Evolutionary conservation across 1,139 yeast genomes (phyloP).

Genomic region (Sugiyamaella pinicola): DNA sequence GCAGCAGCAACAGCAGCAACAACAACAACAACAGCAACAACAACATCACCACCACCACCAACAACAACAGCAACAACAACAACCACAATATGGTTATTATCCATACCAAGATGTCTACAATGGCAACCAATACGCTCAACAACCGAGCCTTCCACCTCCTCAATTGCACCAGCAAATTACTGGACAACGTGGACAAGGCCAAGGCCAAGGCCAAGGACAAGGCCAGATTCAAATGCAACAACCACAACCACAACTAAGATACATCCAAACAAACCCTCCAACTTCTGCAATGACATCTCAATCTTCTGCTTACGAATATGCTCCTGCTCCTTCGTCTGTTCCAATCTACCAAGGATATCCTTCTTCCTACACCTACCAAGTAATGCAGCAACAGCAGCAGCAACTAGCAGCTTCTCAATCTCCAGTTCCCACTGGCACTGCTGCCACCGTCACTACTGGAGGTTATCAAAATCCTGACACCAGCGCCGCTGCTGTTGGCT

Average conservation of each 20-base stretch:
- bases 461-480: not conserved
- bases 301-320: constrained; percentile 15
- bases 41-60: constrained; percentile 17
- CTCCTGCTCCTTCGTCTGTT: constrained; percentile 2
- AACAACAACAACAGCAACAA: constrained; percentile 5
- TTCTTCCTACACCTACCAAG: constrained; percentile 12
- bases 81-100: constrained; percentile 16
- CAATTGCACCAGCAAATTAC: constrained; percentile 17
- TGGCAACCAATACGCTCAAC: constrained; percentile 13
- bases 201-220: constrained; percentile 10
- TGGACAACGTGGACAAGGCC: constrained; percentile 7
- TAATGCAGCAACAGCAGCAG: constrained; percentile 13
- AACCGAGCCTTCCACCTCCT: constrained; percentile 14
- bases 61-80: constrained; percentile 14
- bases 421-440: not conserved
- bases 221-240: constrained; percentile 3
- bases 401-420: constrained; percentile 2
- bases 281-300: constrained; percentile 8
- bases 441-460: constrained; percentile 2
- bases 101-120: constrained; percentile 8
- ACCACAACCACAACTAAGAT: constrained; percentile 1
- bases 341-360: constrained; percentile 15
- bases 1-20: constrained; percentile 25
- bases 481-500: not conserved
- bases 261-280: not conserved